phyloP scores from a whole-genome alignment of 805 yeast species.

The Zygosaccharomyces rouxii region DNA sequence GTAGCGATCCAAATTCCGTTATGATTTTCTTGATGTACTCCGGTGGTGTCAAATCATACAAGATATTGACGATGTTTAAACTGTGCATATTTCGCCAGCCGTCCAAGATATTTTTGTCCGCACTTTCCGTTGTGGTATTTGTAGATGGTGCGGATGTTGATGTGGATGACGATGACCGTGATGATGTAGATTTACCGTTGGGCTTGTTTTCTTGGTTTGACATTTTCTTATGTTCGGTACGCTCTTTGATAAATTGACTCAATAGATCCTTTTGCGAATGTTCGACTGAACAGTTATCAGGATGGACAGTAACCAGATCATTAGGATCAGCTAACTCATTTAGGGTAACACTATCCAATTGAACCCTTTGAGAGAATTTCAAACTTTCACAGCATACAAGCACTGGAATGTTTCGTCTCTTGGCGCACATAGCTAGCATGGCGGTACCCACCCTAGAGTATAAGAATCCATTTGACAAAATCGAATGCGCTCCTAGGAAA shows the following conservation, averaged over 20 bases:
- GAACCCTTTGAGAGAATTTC: slow-evolving; percentile 92
- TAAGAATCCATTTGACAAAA: slow-evolving; percentile 89
- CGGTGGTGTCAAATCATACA: slow-evolving; percentile 94
- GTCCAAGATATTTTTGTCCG: slow-evolving; percentile 43
- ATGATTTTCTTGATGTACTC: slow-evolving; percentile 89
- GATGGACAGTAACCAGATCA: slow-evolving; percentile 52
- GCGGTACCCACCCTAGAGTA: slow-evolving; percentile 96
- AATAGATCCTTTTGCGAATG: slow-evolving; percentile 54
- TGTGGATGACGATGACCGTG: slow-evolving; percentile 24
- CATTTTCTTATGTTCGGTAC: slow-evolving; percentile 30
- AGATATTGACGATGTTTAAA: slow-evolving; percentile 72
- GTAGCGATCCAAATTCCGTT: slow-evolving; percentile 93
- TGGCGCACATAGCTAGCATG: slow-evolving; percentile 84
- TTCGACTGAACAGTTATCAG: slow-evolving; percentile 48
- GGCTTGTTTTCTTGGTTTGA: slow-evolving; percentile 25
- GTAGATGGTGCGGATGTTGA: slow-evolving; percentile 19
- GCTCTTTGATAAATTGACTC: slow-evolving; percentile 53
- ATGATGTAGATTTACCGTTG: slow-evolving; percentile 27
- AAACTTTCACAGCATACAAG: slow-evolving; percentile 92
- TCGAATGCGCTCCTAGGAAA: slow-evolving; percentile 93
- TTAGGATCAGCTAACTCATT: slow-evolving; percentile 85
- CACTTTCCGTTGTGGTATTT: slow-evolving; percentile 26
- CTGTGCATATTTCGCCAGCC: slow-evolving; percentile 62
- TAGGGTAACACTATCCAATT: slow-evolving; percentile 89
- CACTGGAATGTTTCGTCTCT: slow-evolving; percentile 85